Base-by-base conservation (phyloP, 2,329 filamentous ascomycete species). In the Microascus cirrosus region DNA sequence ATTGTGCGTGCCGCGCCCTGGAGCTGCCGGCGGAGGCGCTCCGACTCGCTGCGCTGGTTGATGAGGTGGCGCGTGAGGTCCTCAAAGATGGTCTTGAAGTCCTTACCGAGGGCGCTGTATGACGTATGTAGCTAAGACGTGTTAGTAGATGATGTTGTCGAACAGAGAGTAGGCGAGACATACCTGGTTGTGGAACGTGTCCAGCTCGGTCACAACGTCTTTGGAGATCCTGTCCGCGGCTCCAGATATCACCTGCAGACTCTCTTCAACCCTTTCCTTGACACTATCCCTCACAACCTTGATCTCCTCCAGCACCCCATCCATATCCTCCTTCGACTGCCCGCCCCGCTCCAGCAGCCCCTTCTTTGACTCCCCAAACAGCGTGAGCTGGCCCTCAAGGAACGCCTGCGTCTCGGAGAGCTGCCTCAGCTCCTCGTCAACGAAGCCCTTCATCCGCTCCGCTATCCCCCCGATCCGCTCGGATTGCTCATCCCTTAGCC, bases 261-360 rank as follows among this genome's bases (percentile, higher is more conserved):
- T 93, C 66, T 91, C 85, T 2, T 90, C 89, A 54, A 97, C 89
- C 61, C 87, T 87, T 54, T 82, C 77, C 75, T 96, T 96, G 56
- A 97, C 90, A 57, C 89, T 86, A 68, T 96, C 89, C 24, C 93
- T 84, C 25, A 97, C 78, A n/a, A 82, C 84, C 68, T 92, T 92
- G 69, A 97, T 96, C 68, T 95, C 93, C 65, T 94, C 89, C 11
- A 99, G 78, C 1, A 96, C 86, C n/a, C 82, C 77, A 65, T 96
- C 92, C 89, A 96, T 91, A 59, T 92, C 87, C 54, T 92, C 84
- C 65, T 87, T 89, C 2, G 90, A 87, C 61, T 79, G 77, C 25
- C 80, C 76, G 58, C 85, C 87, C 65, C 88, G 85, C 50, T 81
- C 76, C 28, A 87, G 79, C 18, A 95, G 79, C 63, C 87, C 82